These are phyloP conservation scores for Diutina ranongensis DNA, from an alignment of 1,139 yeast genomes.

Conservation along the genomic window DNA sequence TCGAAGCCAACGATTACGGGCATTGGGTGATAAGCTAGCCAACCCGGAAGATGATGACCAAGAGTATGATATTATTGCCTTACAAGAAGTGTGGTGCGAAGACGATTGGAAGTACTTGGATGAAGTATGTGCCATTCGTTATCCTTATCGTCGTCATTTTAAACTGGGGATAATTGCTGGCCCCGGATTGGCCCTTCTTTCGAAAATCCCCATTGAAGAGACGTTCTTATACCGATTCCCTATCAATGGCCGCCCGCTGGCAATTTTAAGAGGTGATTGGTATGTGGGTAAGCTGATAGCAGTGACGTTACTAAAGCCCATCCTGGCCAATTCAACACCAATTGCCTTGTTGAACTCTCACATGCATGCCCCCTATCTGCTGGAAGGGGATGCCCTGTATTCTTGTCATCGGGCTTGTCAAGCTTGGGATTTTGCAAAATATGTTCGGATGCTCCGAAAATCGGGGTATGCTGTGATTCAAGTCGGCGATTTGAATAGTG, in stretches of 20 bases:
- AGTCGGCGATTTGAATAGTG: slow-evolving; percentile 87
- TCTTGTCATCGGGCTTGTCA: slow-evolving; percentile 86
- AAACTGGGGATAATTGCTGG: slow-evolving; percentile 83
- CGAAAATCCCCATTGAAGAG: slow-evolving; percentile 72
- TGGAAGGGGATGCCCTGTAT: slow-evolving; percentile 77
- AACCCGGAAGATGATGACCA: slow-evolving; percentile 14
- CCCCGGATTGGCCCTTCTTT: slow-evolving; percentile 81
- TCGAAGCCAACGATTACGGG: slow-evolving; percentile 52
- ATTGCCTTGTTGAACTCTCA: slow-evolving; percentile 82
- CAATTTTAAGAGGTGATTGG: slow-evolving; percentile 94
- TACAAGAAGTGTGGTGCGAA: slow-evolving; percentile 89
- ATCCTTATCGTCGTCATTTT: slow-evolving; percentile 61
- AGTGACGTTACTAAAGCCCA: slow-evolving; percentile 53
- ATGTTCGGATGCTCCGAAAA: slow-evolving; percentile 48
- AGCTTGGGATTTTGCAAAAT: slow-evolving; percentile 85
- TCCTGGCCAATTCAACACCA: slow-evolving; percentile 33
- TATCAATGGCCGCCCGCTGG: slow-evolving; percentile 88
- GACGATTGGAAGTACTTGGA: slow-evolving; percentile 68
- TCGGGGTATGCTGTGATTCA: slow-evolving; percentile 81
- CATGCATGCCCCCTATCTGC: slow-evolving; percentile 93
- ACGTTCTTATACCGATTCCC: slow-evolving; percentile 79
- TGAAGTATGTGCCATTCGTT: slow-evolving; percentile 28
- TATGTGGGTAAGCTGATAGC: slow-evolving; percentile 89
- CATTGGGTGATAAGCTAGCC: slow-evolving; percentile 61
- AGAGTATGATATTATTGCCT: slow-evolving; percentile 71